phyloP scores from a whole-genome alignment of 176 grass and related monocot species.

The sorghum (Sorghum bicolor) region DNA sequence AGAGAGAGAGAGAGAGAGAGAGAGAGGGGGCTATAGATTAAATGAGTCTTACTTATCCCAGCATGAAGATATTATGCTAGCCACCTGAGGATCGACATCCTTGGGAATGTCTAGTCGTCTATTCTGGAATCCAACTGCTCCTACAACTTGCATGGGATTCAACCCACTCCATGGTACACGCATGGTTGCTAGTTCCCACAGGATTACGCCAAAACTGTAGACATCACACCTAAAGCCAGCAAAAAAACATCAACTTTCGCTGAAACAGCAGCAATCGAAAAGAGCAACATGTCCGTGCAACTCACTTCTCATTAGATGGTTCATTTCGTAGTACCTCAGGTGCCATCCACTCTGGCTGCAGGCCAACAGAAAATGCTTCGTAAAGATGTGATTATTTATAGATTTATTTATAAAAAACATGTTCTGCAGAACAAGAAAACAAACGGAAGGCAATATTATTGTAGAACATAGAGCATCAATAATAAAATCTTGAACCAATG shows the following conservation, averaged over 20 bases:
- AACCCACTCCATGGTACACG: conserved; percentile 87
- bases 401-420: conserved; percentile 5
- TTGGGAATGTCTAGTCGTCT: conserved; percentile 85
- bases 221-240: conserved; percentile 75
- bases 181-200: conserved; percentile 95
- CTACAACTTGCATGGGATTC: conserved; percentile 99
- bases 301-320: conserved; percentile 91
- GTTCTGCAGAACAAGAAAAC: conserved; percentile 22
- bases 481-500: neutral
- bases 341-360: conserved; percentile 99
- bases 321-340: conserved; percentile 95
- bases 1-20: no score
- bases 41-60: conserved; percentile 74
- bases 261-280: neutral
- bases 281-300: conserved; percentile 4
- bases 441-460: neutral
- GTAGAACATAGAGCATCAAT: neutral
- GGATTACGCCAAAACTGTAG: conserved; percentile 97
- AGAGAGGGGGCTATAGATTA: neutral
- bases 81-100: conserved; percentile 66
- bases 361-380: conserved; percentile 26
- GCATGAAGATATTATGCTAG: conserved; percentile 88
- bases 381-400: neutral
- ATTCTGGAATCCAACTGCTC: conserved; percentile 95
- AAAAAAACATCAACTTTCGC: conserved; percentile 21